phyloP scores from a whole-genome alignment of 805 yeast genomes.

The Torulaspora maleeae region DNA sequence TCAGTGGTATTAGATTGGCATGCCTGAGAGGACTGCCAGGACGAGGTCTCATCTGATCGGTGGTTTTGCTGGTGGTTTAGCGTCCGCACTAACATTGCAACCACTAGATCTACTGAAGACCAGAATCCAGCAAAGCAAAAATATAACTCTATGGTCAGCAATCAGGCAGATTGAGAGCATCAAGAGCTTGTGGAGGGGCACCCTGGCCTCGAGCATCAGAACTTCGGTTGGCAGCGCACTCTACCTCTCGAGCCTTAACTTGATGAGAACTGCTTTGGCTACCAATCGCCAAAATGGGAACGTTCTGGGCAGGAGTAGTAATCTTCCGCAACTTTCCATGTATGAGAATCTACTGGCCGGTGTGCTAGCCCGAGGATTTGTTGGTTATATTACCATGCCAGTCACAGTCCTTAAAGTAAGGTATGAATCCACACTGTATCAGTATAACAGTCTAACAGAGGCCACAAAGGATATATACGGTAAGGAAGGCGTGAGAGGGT shows the following conservation, averaged over 20 bases:
- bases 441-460: slow-evolving; percentile 57
- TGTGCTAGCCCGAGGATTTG: slow-evolving; percentile 68
- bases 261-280: slow-evolving; percentile 51
- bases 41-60: slow-evolving; percentile 55
- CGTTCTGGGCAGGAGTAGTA: slow-evolving; percentile 33
- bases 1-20: neutral
- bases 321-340: slow-evolving; percentile 66
- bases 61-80: slow-evolving; percentile 80
- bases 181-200: slow-evolving; percentile 81
- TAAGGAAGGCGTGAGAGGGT: slow-evolving; percentile 56
- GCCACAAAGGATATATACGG: slow-evolving; percentile 55
- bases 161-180: slow-evolving; percentile 40
- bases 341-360: slow-evolving; percentile 72
- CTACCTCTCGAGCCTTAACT: slow-evolving; percentile 69
- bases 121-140: slow-evolving; percentile 61
- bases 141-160: slow-evolving; percentile 31
- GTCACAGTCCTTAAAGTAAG: slow-evolving; percentile 86
- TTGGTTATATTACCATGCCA: slow-evolving; percentile 91
- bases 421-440: slow-evolving; percentile 75
- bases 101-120: slow-evolving; percentile 90
- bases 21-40: slow-evolving; percentile 14
- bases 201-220: slow-evolving; percentile 82
- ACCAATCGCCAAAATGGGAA: slow-evolving; percentile 17
- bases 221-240: slow-evolving; percentile 89
- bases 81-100: slow-evolving; percentile 75